Percentiles rank a stretch among this genome's conserved stretches.
Conservation (phyloP, 306 rosid species). For the Prunus mongolica region DNA sequence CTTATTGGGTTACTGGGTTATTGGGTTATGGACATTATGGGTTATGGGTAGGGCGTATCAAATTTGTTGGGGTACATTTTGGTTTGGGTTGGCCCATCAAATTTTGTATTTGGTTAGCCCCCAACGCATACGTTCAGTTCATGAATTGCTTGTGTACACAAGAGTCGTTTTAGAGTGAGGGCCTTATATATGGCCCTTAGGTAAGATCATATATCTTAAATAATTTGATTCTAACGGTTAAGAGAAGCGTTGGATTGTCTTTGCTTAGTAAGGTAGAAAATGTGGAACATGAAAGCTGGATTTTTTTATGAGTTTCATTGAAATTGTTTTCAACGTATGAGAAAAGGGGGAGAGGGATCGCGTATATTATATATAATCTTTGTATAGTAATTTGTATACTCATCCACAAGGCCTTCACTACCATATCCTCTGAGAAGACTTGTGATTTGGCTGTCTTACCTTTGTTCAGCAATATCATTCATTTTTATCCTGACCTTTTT, state of each 20-base stretch:
- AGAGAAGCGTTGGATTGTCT: too few species aligned
- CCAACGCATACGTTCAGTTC: too few species aligned
- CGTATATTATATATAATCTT: not conserved
- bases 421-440: not conserved
- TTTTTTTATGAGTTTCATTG: too few species aligned
- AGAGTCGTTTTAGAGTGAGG: too few species aligned
- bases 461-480: not conserved
- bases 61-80: not conserved
- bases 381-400: not conserved
- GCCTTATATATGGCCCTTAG: too few species aligned
- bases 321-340: not conserved
- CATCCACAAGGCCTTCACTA: not conserved
- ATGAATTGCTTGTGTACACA: too few species aligned
- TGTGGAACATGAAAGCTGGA: too few species aligned
- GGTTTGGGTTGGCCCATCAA: not conserved
- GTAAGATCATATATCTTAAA: rapidly evolving
- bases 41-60: too few species aligned
- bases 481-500: too few species aligned
- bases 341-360: not conserved
- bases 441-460: not conserved
- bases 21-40: not conserved
- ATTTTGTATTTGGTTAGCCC: not conserved
- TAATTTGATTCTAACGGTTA: too few species aligned
- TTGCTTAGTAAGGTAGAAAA: too few species aligned
- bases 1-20: too few species aligned